These are phyloP conservation scores for Lentinula guzmanii DNA, from an alignment of 768 basidiomycete genomes.

Conservation along the genomic window DNA sequence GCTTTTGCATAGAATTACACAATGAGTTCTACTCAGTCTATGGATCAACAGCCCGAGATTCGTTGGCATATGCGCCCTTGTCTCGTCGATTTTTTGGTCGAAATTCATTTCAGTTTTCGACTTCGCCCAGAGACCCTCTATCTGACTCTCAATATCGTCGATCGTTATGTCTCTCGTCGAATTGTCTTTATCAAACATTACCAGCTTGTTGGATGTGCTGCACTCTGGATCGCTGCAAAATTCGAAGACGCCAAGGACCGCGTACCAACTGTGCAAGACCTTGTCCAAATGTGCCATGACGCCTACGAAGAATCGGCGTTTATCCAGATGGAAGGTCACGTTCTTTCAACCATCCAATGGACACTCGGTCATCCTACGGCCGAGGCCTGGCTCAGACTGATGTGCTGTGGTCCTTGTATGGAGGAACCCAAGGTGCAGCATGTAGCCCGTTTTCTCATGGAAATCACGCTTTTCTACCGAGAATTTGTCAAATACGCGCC, in stretches of 20 bases:
- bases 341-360: constrained; percentile 96
- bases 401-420: constrained; percentile 65
- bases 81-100: constrained; percentile 97
- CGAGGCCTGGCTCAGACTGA: constrained; percentile 90
- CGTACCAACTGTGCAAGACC: constrained; percentile 91
- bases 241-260: constrained; percentile 99
- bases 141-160: constrained; percentile 97
- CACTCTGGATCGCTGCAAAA: constrained; percentile 98
- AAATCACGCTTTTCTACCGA: constrained; percentile 96
- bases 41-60: constrained; percentile 99
- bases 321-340: constrained; percentile 98
- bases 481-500: constrained; percentile 87
- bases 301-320: constrained; percentile 97
- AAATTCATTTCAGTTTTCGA: constrained; percentile 96
- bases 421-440: constrained; percentile 93
- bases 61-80: constrained; percentile 99
- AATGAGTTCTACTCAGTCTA: constrained; percentile 88
- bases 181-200: constrained; percentile 99
- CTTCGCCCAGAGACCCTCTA: constrained; percentile 98
- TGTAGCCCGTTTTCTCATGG: constrained; percentile 97
- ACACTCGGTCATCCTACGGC: constrained; percentile 95
- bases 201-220: constrained; percentile 96
- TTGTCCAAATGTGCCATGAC: constrained; percentile 91
- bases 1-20: constrained; percentile 56
- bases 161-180: constrained; percentile 97